Evolutionary conservation across 2,329 filamentous ascomycete genomes (phyloP).

Genomic region (Nemania sp.): DNA sequence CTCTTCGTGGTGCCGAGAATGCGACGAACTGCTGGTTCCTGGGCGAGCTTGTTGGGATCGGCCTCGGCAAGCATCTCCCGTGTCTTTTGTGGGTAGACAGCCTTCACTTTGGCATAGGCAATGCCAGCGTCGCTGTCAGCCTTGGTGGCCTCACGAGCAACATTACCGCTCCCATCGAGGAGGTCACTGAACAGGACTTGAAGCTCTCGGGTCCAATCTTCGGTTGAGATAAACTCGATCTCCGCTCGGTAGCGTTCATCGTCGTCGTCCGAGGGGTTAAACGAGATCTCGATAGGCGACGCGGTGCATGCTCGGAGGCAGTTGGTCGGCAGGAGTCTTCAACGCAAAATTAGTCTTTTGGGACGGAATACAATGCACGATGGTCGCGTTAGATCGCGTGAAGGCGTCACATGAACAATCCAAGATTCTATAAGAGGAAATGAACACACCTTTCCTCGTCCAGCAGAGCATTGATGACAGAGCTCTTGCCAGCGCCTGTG

Average conservation of each 20-base stretch:
- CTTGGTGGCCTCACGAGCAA: slow-evolving; percentile 29
- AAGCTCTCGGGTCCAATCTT: slow-evolving; percentile 36
- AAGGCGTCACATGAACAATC: too few relatives aligned
- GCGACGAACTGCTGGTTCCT: slow-evolving; percentile 29
- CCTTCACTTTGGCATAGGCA: slow-evolving; percentile 37
- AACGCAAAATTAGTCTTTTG: background rate
- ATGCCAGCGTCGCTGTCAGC: slow-evolving; percentile 34
- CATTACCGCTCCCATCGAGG: slow-evolving; percentile 29
- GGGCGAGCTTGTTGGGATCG: slow-evolving; percentile 26
- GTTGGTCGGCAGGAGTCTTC: slow-evolving; percentile 33
- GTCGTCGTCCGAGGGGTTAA: slow-evolving; percentile 35
- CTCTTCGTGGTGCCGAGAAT: slow-evolving; percentile 34
- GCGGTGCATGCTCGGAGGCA: slow-evolving; percentile 38
- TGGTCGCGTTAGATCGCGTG: too few relatives aligned
- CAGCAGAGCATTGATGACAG: slow-evolving; percentile 64
- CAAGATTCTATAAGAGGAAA: too few relatives aligned
- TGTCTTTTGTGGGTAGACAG: slow-evolving; percentile 36
- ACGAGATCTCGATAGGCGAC: slow-evolving; percentile 35
- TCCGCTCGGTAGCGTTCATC: slow-evolving; percentile 34
- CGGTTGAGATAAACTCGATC: slow-evolving; percentile 34
- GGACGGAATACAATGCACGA: too few relatives aligned
- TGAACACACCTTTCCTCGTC: slow-evolving; percentile 56
- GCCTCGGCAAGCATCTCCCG: slow-evolving; percentile 34
- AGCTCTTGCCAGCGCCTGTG: slow-evolving; percentile 65
- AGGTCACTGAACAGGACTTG: slow-evolving; percentile 31